Evolutionary conservation across 208 protist species (phyloP).

Genomic region (Kentomonas sorsogonicus): DNA sequence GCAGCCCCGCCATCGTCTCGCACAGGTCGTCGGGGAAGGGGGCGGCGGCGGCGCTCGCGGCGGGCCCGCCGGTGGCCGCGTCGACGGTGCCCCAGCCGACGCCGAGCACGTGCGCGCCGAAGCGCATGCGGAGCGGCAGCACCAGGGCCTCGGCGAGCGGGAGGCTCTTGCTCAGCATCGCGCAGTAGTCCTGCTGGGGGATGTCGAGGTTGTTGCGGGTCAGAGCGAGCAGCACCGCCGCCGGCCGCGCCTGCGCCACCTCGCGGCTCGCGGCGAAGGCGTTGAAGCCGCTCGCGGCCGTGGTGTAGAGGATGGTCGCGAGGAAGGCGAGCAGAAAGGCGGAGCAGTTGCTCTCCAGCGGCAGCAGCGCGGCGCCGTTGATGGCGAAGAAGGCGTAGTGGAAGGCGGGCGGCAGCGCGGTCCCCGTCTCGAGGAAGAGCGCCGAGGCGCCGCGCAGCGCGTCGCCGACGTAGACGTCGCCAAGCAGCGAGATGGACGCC

Average conservation of each 20-base stretch:
- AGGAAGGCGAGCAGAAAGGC: slow-evolving; percentile 45
- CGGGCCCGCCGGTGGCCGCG: background rate
- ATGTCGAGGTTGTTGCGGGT: slow-evolving; percentile 18
- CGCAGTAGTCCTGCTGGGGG: slow-evolving; percentile 26
- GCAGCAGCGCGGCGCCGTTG: slow-evolving; percentile 39
- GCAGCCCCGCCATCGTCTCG: slow-evolving; percentile 9
- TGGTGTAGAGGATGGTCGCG: slow-evolving; percentile 34
- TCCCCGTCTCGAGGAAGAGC: slow-evolving; percentile 50
- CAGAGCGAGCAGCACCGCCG: slow-evolving; percentile 14
- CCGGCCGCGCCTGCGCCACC: background rate
- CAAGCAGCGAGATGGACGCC: slow-evolving; percentile 34
- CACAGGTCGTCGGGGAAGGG: slow-evolving; percentile 14
- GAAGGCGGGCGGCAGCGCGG: slow-evolving; percentile 49
- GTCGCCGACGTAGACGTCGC: slow-evolving; percentile 29
- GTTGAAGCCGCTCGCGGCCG: slow-evolving; percentile 30
- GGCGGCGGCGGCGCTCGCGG: background rate
- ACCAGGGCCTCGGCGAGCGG: slow-evolving; percentile 28
- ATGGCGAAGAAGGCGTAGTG: slow-evolving; percentile 47
- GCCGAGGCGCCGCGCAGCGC: slow-evolving; percentile 35
- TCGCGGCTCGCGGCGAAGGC: slow-evolving; percentile 13
- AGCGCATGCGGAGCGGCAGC: slow-evolving; percentile 31
- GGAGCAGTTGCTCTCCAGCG: slow-evolving; percentile 17
- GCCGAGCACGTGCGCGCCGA: slow-evolving; percentile 29
- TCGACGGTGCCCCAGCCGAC: slow-evolving; percentile 17
- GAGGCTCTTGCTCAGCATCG: slow-evolving; percentile 42